phyloP scores from a whole-genome alignment of 768 basidiomycete genomes.

The Suillus plorans region DNA sequence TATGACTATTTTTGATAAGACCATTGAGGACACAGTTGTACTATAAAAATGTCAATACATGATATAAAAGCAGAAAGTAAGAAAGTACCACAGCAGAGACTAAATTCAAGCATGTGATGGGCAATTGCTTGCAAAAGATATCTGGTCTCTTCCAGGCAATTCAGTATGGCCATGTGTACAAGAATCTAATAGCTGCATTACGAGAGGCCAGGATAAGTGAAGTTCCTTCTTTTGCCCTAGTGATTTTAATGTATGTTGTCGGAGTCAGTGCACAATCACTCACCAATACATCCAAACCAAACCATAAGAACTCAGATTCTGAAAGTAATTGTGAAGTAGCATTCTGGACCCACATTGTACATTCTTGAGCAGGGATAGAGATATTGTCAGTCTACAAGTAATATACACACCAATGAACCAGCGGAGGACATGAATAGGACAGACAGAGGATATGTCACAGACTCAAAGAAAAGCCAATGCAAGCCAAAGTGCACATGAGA shows the following conservation, averaged over 20 bases:
- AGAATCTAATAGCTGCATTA: background rate
- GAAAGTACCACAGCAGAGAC: background rate
- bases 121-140: background rate
- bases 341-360: no score
- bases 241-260: background rate
- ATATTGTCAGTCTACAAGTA: no score
- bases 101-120: background rate
- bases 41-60: background rate
- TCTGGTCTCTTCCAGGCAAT: background rate
- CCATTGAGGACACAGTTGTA: background rate
- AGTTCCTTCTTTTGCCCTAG: background rate
- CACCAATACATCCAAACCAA: background rate
- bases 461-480: no score
- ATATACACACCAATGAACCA: no score
- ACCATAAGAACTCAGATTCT: background rate
- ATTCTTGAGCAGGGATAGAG: no score
- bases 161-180: background rate
- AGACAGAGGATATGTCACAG: no score
- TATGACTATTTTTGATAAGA: background rate
- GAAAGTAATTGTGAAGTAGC: background rate
- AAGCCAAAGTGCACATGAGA: no score
- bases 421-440: no score
- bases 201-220: background rate
- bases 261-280: background rate
- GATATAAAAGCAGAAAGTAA: no score